Conservation (phyloP, 768 basidiomycete genomes). For the Galerina sulciceps region DNA sequence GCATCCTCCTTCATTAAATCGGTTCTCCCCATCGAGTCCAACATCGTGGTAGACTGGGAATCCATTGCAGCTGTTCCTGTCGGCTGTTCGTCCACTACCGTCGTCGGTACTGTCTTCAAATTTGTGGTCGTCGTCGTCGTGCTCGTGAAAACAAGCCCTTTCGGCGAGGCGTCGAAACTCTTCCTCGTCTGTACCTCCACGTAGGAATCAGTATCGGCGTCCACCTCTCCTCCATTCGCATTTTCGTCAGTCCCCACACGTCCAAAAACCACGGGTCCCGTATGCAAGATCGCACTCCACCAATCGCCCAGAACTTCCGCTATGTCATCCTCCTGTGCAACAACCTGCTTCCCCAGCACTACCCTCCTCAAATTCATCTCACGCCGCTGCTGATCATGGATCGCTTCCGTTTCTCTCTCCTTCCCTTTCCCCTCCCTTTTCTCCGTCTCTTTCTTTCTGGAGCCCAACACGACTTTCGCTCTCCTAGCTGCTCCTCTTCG, state of each 20-base stretch:
- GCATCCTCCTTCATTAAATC: slow-evolving; percentile 18
- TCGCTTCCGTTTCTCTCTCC: not conserved
- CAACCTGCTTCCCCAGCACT: not conserved
- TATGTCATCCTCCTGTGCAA: slow-evolving; percentile 12
- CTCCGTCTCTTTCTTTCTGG: not conserved
- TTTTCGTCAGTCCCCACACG: not conserved
- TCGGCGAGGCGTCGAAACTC: slow-evolving; percentile 26
- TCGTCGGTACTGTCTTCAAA: not conserved
- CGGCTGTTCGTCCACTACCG: slow-evolving; percentile 8
- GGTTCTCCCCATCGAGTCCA: slow-evolving; percentile 8
- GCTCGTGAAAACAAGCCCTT: slow-evolving; percentile 30
- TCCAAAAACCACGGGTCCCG: slow-evolving; percentile 26
- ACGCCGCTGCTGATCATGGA: not conserved
- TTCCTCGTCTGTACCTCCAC: slow-evolving; percentile 18
- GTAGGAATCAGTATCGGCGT: no score
- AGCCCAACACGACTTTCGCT: not conserved
- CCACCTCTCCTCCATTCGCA: slow-evolving; percentile 9
- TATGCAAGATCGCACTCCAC: slow-evolving; percentile 29
- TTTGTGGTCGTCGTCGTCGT: slow-evolving; percentile 9
- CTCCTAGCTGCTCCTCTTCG: slow-evolving; percentile 15
- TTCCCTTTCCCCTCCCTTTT: slow-evolving; percentile 1
- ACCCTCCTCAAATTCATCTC: not conserved
- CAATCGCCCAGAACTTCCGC: slow-evolving; percentile 28
- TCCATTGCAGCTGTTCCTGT: slow-evolving; percentile 18
- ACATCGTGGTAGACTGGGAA: slow-evolving; percentile 17